A percentile compares a stretch with the other conserved stretches of the same genome.
Conservation (phyloP, 2,329 filamentous ascomycete species). For the Claviceps africana region DNA sequence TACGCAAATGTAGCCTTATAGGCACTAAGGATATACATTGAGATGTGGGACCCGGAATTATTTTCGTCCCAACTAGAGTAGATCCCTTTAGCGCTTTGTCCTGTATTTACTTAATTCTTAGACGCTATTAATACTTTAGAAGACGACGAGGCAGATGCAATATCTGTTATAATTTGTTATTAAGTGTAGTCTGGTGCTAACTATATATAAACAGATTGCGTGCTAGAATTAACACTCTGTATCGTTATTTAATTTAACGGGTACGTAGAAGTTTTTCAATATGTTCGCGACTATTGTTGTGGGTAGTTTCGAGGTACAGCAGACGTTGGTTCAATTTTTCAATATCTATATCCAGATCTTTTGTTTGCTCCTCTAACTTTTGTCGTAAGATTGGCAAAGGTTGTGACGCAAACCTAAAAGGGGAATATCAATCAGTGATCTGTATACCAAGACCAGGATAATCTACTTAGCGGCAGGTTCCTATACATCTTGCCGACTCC, state of each 20-base stretch:
- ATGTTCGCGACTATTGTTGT: conserved; percentile 84
- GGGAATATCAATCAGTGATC: neutral
- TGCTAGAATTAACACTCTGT: too few relatives aligned
- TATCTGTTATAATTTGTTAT: too few relatives aligned
- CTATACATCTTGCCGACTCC: conserved; percentile 92
- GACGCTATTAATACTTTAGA: too few relatives aligned
- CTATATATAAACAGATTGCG: too few relatives aligned
- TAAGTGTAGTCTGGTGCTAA: too few relatives aligned
- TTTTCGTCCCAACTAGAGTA: too few relatives aligned
- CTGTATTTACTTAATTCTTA: too few relatives aligned
- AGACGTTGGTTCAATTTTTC: conserved; percentile 75
- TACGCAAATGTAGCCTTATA: too few relatives aligned
- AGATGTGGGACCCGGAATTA: too few relatives aligned
- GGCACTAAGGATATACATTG: too few relatives aligned
- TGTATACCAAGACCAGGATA: neutral
- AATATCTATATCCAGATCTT: conserved; percentile 64
- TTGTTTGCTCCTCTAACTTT: conserved; percentile 61
- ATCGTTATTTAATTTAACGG: conserved; percentile 16
- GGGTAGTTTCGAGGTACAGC: conserved; percentile 85
- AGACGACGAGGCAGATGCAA: too few relatives aligned
- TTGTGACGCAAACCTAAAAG: conserved; percentile 68
- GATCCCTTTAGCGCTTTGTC: too few relatives aligned
- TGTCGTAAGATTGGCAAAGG: conserved; percentile 59
- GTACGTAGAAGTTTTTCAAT: conserved; percentile 71
- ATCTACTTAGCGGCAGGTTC: neutral